These are phyloP conservation scores for Leishmania major DNA, from an alignment of 208 protist genomes.

Conservation along the genomic window DNA sequence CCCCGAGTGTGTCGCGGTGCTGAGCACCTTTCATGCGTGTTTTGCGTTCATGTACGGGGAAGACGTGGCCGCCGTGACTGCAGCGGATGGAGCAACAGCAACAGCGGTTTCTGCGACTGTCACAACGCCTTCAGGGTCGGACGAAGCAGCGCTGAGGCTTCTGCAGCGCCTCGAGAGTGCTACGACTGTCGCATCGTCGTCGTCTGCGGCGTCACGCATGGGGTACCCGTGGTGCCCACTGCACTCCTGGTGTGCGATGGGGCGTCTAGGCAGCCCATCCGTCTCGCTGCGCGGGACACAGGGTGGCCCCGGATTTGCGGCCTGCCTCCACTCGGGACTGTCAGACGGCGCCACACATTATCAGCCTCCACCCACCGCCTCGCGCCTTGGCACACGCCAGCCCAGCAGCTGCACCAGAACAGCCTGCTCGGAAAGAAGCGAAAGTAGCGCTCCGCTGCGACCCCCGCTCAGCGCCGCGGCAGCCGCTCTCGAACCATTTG, in stretches of 20 bases:
- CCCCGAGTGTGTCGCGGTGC: constrained; percentile 40
- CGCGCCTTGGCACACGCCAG: not conserved
- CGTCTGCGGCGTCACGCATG: not conserved
- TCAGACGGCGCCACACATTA: constrained; percentile 19
- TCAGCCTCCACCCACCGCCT: not conserved
- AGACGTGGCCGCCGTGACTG: constrained; percentile 1
- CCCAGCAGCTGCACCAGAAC: not conserved
- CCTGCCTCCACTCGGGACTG: constrained; percentile 26
- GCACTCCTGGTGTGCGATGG: constrained; percentile 51
- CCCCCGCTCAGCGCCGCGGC: constrained; percentile 21
- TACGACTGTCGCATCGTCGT: not conserved
- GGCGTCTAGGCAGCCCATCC: not conserved
- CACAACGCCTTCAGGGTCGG: not conserved
- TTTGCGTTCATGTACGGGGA: constrained; percentile 67
- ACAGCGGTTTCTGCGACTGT: not conserved
- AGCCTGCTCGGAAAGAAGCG: not conserved
- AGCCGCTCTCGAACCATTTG: constrained; percentile 24
- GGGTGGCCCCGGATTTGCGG: not conserved
- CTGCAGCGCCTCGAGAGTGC: not conserved
- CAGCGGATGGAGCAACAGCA: not conserved
- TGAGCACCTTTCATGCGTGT: constrained; percentile 53
- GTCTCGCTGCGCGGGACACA: not conserved
- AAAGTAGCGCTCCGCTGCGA: not conserved
- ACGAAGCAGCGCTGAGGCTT: not conserved
- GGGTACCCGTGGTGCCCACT: constrained; percentile 27